Percentiles rank a stretch among this genome's conserved stretches.
Evolutionary conservation across 805 yeast genomes (phyloP).

Genomic region (Wickerhamiella cacticola): DNA sequence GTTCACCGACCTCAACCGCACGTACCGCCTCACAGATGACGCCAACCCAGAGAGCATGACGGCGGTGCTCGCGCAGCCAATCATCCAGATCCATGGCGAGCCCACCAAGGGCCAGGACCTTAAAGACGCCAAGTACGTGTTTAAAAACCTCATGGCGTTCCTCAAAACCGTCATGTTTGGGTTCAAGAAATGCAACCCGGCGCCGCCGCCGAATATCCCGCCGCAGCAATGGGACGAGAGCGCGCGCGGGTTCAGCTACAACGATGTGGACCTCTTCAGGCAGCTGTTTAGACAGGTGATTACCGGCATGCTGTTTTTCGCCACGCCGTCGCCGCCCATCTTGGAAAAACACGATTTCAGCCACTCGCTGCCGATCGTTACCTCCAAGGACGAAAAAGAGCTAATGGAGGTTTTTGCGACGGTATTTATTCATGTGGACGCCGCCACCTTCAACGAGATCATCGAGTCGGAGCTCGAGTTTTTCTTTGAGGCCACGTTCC

Average conservation of each 20-base stretch:
- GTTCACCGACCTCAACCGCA: slow-evolving; percentile 61
- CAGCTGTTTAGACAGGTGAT: slow-evolving; percentile 75
- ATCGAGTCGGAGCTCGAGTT: slow-evolving; percentile 68
- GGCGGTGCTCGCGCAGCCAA: slow-evolving; percentile 39
- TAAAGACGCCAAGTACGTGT: slow-evolving; percentile 77
- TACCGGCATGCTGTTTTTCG: slow-evolving; percentile 62
- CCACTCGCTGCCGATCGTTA: slow-evolving; percentile 71
- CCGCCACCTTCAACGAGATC: slow-evolving; percentile 90
- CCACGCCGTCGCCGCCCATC: slow-evolving; percentile 17
- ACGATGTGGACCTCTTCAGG: slow-evolving; percentile 69
- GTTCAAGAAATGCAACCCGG: slow-evolving; percentile 78
- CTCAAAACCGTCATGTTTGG: slow-evolving; percentile 83
- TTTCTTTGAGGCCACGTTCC: slow-evolving; percentile 64
- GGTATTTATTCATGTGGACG: slow-evolving; percentile 85
- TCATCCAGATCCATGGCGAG: slow-evolving; percentile 41
- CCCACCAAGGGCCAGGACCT: slow-evolving; percentile 51
- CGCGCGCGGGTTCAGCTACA: slow-evolving; percentile 71
- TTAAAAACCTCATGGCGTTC: slow-evolving; percentile 80
- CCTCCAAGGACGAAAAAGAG: slow-evolving; percentile 88
- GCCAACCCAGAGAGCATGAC: slow-evolving; percentile 7
- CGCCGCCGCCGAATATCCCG: slow-evolving; percentile 38
- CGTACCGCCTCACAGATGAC: slow-evolving; percentile 31
- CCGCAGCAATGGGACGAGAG: slow-evolving; percentile 67
- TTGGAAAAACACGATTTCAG: slow-evolving; percentile 30
- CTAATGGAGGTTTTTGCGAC: slow-evolving; percentile 92